These are phyloP conservation scores for Penicillium argentinense DNA, from an alignment of 495 filamentous ascomycete genomes.

Conservation along the genomic window DNA sequence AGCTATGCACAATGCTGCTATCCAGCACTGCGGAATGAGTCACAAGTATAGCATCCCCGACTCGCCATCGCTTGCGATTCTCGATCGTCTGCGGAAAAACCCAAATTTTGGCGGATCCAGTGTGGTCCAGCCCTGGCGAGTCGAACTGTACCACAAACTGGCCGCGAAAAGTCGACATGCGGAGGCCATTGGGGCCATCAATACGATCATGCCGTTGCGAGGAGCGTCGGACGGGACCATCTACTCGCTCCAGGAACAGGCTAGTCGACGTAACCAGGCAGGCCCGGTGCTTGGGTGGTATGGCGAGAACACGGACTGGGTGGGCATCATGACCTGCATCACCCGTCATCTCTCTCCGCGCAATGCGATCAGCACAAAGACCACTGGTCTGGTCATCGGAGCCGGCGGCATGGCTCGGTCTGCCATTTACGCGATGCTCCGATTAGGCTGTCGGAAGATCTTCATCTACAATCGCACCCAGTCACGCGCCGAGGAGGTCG, in stretches of 20 bases:
- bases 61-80: conserved; percentile 59
- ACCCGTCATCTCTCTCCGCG: conserved; percentile 74
- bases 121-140: conserved; percentile 74
- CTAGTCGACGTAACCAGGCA: conserved; percentile 63
- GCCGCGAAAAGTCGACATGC: conserved; percentile 72
- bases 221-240: conserved; percentile 61
- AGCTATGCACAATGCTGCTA: conserved; percentile 77
- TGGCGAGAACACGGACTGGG: conserved; percentile 86
- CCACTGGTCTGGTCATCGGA: conserved; percentile 71
- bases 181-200: conserved; percentile 77
- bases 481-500: conserved; percentile 62
- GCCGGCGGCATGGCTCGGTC: conserved; percentile 82
- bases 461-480: conserved; percentile 74
- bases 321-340: conserved; percentile 68
- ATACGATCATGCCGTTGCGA: conserved; percentile 76
- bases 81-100: conserved; percentile 62
- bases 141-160: conserved; percentile 65
- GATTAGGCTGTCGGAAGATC: conserved; percentile 75
- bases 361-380: conserved; percentile 70
- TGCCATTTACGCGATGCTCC: conserved; percentile 76
- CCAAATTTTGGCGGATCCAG: conserved; percentile 71
- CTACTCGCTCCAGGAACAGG: conserved; percentile 60
- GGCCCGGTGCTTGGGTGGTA: conserved; percentile 68
- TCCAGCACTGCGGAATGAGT: conserved; percentile 67
- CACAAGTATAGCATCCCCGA: conserved; percentile 69